Conservation (phyloP, 2,329 filamentous ascomycete genomes). For the Thielaviopsis cerberus region DNA sequence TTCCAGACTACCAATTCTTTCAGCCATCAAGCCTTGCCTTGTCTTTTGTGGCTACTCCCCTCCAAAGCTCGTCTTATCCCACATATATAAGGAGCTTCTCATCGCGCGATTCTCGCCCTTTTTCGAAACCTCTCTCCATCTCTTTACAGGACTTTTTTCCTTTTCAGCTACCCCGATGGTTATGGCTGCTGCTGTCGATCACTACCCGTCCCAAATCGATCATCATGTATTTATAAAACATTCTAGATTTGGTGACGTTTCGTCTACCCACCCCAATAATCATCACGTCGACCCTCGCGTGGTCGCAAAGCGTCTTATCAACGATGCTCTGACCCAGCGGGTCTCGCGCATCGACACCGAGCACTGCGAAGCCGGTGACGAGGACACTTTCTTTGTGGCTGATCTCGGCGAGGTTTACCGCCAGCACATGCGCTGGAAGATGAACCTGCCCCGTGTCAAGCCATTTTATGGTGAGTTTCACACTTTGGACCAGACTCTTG, state of each 20-base stretch:
- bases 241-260: slow-evolving; percentile 18
- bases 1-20: slow-evolving; percentile 4
- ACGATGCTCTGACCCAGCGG: slow-evolving; percentile 68
- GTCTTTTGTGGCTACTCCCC: slow-evolving; percentile 14
- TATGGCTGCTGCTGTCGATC: slow-evolving; percentile 44
- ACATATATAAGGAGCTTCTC: slow-evolving; percentile 7
- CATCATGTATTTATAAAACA: slow-evolving; percentile 32
- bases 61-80: slow-evolving; percentile 10
- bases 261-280: slow-evolving; percentile 9
- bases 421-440: slow-evolving; percentile 96
- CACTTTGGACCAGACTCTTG: neutral
- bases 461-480: slow-evolving; percentile 69
- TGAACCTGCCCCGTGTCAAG: slow-evolving; percentile 76
- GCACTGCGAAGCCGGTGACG: slow-evolving; percentile 73
- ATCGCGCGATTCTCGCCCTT: slow-evolving; percentile 2
- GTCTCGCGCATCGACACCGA: slow-evolving; percentile 74
- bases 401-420: slow-evolving; percentile 97
- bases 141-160: slow-evolving; percentile 7
- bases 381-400: slow-evolving; percentile 95
- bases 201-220: slow-evolving; percentile 30
- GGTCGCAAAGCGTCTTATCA: slow-evolving; percentile 60
- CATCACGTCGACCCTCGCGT: slow-evolving; percentile 13
- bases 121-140: slow-evolving; percentile 1
- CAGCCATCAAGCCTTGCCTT: slow-evolving; percentile 1
- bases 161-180: slow-evolving; percentile 30